These are phyloP conservation scores for Novymonas esmeraldas DNA, from an alignment of 208 protist genomes.

Conservation along the genomic window DNA sequence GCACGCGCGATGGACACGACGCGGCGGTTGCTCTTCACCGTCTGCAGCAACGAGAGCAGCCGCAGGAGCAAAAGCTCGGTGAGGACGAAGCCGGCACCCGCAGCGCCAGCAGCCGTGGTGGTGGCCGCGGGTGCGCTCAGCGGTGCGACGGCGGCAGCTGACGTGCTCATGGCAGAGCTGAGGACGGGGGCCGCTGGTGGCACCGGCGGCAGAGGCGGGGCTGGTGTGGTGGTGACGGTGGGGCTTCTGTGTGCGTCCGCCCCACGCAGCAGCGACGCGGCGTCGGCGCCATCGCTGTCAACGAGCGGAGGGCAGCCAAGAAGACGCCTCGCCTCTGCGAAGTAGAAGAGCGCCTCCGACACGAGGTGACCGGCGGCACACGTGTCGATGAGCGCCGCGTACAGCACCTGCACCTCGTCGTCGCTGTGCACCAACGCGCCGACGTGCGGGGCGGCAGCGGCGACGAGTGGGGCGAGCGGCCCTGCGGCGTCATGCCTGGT, in stretches of 20 bases:
- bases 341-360: conserved; percentile 48
- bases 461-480: background rate
- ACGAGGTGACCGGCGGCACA: conserved; percentile 62
- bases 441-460: background rate
- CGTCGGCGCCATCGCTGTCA: conserved; percentile 12
- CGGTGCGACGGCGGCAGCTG: background rate
- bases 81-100: background rate
- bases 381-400: conserved; percentile 62
- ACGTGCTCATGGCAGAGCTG: background rate
- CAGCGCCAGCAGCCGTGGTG: background rate
- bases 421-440: conserved; percentile 9
- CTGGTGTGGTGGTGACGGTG: background rate
- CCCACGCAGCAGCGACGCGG: conserved; percentile 1
- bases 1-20: conserved; percentile 49
- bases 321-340: conserved; percentile 37
- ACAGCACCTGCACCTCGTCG: conserved; percentile 51
- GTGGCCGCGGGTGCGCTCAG: background rate
- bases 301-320: conserved; percentile 25
- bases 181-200: background rate
- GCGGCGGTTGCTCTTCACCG: conserved; percentile 48
- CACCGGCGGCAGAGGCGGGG: background rate
- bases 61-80: conserved; percentile 35
- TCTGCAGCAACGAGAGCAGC: conserved; percentile 63
- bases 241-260: background rate
- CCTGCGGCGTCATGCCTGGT: background rate